Evolutionary conservation across 441 rosid genomes (phyloP).

Genomic region (Pelargonium citronellum): DNA sequence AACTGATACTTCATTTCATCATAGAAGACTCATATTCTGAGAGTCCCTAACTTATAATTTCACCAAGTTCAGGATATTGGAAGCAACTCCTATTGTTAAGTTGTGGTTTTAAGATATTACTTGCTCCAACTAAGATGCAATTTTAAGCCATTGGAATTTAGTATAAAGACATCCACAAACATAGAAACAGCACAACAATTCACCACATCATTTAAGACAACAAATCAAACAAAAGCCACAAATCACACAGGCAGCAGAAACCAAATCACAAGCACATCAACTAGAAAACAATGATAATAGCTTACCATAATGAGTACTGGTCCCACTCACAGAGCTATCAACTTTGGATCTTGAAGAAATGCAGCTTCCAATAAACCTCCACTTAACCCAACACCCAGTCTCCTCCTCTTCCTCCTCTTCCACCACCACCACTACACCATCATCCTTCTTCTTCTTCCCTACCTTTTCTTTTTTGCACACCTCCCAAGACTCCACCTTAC

Average conservation of each 20-base stretch:
- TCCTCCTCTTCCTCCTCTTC: conserved; percentile 28
- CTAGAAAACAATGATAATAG: no score
- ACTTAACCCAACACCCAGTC: conserved; percentile 66
- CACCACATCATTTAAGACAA: not conserved
- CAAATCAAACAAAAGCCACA: not conserved
- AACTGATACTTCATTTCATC: not conserved
- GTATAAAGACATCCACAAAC: not conserved
- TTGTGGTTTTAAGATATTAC: not conserved
- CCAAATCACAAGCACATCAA: not conserved
- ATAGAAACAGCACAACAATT: not conserved
- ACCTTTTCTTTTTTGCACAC: conserved; percentile 32
- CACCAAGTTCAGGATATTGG: not conserved
- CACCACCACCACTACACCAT: not conserved
- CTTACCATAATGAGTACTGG: conserved; percentile 49
- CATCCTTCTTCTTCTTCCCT: conserved; percentile 20
- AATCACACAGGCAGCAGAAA: not conserved
- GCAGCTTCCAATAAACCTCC: conserved; percentile 57
- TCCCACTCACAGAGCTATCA: conserved; percentile 70
- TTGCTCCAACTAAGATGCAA: not conserved
- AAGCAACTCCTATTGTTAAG: not conserved
- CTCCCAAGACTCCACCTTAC: conserved; percentile 37
- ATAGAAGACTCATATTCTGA: not conserved
- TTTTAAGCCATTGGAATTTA: not conserved
- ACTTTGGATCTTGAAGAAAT: conserved; percentile 92
- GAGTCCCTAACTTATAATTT: not conserved